Conservation (phyloP, 164 flowering plant species). For the Litsea cubeba region DNA sequence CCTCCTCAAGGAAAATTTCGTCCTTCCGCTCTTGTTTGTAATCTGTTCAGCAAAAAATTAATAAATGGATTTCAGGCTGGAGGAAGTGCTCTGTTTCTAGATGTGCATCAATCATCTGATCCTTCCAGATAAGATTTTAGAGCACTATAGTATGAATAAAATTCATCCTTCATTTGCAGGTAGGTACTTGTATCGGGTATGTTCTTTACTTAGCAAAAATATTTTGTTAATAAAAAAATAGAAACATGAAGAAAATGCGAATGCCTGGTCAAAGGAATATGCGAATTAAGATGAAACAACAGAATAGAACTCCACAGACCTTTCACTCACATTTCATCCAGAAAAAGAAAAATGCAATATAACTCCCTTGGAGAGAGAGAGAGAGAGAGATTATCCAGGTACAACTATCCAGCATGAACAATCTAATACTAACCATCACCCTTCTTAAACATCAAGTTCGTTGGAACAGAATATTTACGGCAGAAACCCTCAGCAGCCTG, state of each 20-base stretch:
- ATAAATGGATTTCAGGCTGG: too few relatives aligned
- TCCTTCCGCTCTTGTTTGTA: too few relatives aligned
- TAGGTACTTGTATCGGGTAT: too few relatives aligned
- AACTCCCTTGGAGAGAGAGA: background rate
- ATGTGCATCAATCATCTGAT: background rate
- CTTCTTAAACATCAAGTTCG: conserved; percentile 50
- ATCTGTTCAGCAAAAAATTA: too few relatives aligned
- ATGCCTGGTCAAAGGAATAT: background rate
- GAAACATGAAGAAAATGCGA: background rate
- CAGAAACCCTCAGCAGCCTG: conserved; percentile 98
- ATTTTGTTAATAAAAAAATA: background rate
- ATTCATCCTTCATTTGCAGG: too few relatives aligned
- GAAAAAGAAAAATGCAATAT: background rate
- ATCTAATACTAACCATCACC: conserved; percentile 48
- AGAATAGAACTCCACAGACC: background rate
- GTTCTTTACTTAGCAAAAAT: too few relatives aligned
- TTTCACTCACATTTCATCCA: background rate
- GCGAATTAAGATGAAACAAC: background rate
- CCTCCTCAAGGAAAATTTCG: too few relatives aligned
- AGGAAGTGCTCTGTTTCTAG: background rate
- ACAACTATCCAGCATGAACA: background rate
- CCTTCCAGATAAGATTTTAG: background rate
- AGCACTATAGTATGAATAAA: too few relatives aligned
- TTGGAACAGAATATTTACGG: conserved; percentile 56
- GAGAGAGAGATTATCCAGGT: background rate